phyloP scores from a whole-genome alignment of 495 filamentous ascomycete genomes.

The Hypomontagnella monticulosa region DNA sequence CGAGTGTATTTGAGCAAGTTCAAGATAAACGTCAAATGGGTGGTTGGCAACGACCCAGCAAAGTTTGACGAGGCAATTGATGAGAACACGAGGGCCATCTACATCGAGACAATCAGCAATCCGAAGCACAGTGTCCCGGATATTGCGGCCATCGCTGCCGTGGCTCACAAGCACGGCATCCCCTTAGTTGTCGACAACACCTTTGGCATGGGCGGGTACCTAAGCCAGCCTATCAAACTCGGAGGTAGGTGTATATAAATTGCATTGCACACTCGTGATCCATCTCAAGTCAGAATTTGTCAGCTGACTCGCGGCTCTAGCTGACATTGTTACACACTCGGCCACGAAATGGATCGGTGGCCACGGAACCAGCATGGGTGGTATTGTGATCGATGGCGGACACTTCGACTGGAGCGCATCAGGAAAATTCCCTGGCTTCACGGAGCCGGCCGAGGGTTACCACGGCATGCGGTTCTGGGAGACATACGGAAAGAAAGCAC shows the following conservation, averaged over 20 bases:
- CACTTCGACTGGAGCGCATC: conserved; percentile 55
- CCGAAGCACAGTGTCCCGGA: conserved; percentile 55
- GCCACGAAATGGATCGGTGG: conserved; percentile 57
- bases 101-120: conserved; percentile 56
- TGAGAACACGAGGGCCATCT: conserved; percentile 53
- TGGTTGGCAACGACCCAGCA: conserved; percentile 50
- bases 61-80: conserved; percentile 51
- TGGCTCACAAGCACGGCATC: conserved; percentile 53
- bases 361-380: conserved; percentile 56
- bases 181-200: conserved; percentile 56
- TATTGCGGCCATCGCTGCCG: conserved; percentile 51
- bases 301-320: conserved; percentile 42
- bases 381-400: conserved; percentile 55
- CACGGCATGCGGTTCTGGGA: conserved; percentile 57
- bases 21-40: conserved; percentile 53
- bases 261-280: conserved; percentile 1
- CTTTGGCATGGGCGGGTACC: conserved; percentile 56
- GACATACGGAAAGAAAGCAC: conserved; percentile 51
- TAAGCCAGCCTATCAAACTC: conserved; percentile 50
- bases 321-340: conserved; percentile 55
- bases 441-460: conserved; percentile 53
- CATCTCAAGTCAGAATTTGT: not conserved
- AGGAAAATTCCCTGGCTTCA: conserved; percentile 55
- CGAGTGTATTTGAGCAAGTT: conserved; percentile 55
- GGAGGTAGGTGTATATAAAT: conserved; percentile 38